Base-by-base conservation (phyloP, 2,329 filamentous ascomycete species). In the Colletotrichum liaoningense region DNA sequence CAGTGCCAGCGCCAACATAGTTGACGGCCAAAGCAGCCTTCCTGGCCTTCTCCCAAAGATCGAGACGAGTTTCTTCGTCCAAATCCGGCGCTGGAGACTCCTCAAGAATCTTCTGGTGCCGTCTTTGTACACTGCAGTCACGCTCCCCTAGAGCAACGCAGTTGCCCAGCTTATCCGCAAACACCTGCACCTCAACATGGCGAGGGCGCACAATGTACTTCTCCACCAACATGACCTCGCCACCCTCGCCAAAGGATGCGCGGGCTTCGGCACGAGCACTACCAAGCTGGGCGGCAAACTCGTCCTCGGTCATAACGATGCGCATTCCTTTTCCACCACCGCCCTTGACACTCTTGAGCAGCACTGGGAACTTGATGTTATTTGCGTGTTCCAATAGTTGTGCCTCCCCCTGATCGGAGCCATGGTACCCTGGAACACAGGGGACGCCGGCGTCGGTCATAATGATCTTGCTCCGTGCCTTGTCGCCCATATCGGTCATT, bases 371-470 rank as follows among this genome's bases (percentile, higher is more conserved):
- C 33, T 86, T 86, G 76, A 93, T 86, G 76, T 93, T 91, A 77
- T 89, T 90, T 8, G 97, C 96, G 80, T 96, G 91, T 11, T 86
- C 84, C 68, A 94, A 80, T 30, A 93, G 81, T 76, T 90, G 83
- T 68, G 85, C 82, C 59, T 89, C 87, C 62, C 93, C 91, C 84
- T 99, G 97, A 65, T 98, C 94, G 1, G 88, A 79, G 22, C 97
- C 97, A 81, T 98, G 97, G 79, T 99, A 99, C 0, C 97, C 97
- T 0, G 97, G 97, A 62, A 99, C 97, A 79, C 97, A 98, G 5
- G 95, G 95, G 4, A 99, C 97, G 9, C 95, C 95, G n/a, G 97
- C 96, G 5, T 91, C 91, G 42, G 91, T 95, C 97, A 99, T 98
- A 80, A 99, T 98, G 81, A 98, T 94, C 83, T 99, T 99, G 65